Evolutionary conservation across 495 filamentous ascomycete genomes (phyloP), one percentile per base, ranked within the genome.

Genomic region (Pseudomonodictys pantanalensis): DNA sequence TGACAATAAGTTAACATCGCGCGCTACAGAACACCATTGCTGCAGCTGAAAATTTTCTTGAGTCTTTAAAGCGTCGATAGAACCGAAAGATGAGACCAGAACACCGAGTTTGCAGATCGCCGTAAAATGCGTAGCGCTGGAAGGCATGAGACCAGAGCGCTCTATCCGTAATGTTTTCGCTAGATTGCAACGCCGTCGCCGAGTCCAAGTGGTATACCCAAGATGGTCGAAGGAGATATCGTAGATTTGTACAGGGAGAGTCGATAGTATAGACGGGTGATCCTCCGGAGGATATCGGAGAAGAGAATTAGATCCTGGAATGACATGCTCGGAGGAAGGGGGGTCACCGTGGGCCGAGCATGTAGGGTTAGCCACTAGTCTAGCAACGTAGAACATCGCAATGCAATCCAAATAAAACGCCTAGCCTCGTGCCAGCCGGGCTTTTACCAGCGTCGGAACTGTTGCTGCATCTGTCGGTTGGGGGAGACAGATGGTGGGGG

Each of bases 401-500:
- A 65, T 56, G 60, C 55, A 44, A 57, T 53, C 59, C 60, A 60
- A 70, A 42, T 41, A 63, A 42, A 60, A 63, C 43, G 46, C 46
- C 20, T 22, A 29, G 65, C 30, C 52, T 46, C 58, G 60, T 38
- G 65, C 60, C 42, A n/a, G 56, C 32, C 17, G 25, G 25, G 51
- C 43, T 32, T 44, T 72, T 81, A 87, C 84, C 84, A 88, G 68
- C 83, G 82, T 65, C 82, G 82, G 61, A 71, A 72, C 69, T 77
- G 79, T 68, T 84, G 85, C 78, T 91, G 88, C 86, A 92, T 87
- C 60, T 75, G 71, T 78, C 90, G 81, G 70, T 78, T 85, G 52
- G 91, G 90, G 48, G 91, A 93, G 67, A 96, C 87, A 56, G 90
- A 95, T 47, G 83, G 87, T 2, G 93, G 92, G 64, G 93, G 95